Evolutionary conservation across 208 protist species (phyloP), one percentile per base, ranked within the genome.

Genomic region (Acanthamoeba sp.): DNA sequence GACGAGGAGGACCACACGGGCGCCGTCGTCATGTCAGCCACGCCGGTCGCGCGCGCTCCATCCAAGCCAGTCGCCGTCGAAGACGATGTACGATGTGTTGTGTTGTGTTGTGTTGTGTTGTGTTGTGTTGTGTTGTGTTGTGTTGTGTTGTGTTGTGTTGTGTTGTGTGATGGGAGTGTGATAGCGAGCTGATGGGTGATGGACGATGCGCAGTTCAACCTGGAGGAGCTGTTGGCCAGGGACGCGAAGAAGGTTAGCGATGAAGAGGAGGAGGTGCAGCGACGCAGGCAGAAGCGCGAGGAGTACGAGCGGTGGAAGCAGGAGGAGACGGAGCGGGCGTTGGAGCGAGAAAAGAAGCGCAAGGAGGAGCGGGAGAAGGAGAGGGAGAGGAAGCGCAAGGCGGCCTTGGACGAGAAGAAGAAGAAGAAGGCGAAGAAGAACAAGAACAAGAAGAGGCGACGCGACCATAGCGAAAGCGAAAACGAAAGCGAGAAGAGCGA

Each of bases 221-320:
- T 85, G 76, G 76, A 85, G 42, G 76, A 85, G 45, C 38, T 85
- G 76, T 45, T 85, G 76, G 76, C 40, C 10, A 50, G 22, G 38
- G 76, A 85, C 45, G 76, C 45, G 14, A 45, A 73, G 64, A 9
- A 12, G 38, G 36, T 80, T 1, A 40, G 7, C 32, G n/a, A 85
- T 7, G 69, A 40, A 0, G 69, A 78, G 27, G 76, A 50, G 20
- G 76, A 52, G 76, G 38, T 85, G 24, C 24, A 59, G 27, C 4
- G 29, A 24, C 76, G 76, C 6, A 34, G 38, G 42, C 48, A 50
- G n/a, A 85, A 85, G 48, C 42, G 48, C 4, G 48, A 91, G 55
- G 84, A 64, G 55, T 71, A 71, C 27, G 36, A 91, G 38, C 48
- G 84, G 16, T 50, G 57, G 50, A 55, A 40, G 32, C 14, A 18